Evolutionary conservation across 2,329 filamentous ascomycete genomes (phyloP), one percentile per base, ranked within the genome.

Genomic region (Cladosporium velox): DNA sequence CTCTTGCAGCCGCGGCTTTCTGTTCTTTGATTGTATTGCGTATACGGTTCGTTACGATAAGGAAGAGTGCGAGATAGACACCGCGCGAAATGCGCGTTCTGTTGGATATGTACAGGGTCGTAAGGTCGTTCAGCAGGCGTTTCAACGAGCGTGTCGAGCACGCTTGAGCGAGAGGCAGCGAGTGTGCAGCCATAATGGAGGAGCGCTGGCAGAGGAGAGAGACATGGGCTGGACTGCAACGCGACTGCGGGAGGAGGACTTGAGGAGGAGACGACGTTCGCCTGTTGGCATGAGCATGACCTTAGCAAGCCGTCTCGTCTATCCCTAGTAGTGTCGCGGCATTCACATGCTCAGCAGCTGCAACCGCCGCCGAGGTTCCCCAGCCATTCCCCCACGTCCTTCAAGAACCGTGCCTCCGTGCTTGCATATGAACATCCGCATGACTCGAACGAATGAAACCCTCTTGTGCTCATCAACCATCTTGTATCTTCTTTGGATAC

Each of bases 21-120:
- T 98, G 95, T 77, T 97, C 93, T 67, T 91, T 89, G 75, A 98
- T 90, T 72, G 94, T 93, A 86, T 92, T 89, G 73, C 93, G 92
- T 64, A 98, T 89, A 73, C 95, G 92, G 78, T 96, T 93, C 67
- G 90, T 84, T 67, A 97, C 87, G 58, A 92, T 88, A 71, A 94
- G 81, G 72, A 94, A 87, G 71, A 97, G 85, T 32, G 92, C 89
- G 68, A 96, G 82, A 82, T 96, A 96, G 72, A 96, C 87, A 69
- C 88, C 88, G 74, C 91, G 90, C 26, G 92, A 94, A 78, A 97
- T 93, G 71, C 87, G 87, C 60, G 88, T 92, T 72, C 93, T 91
- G 79, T 96, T 88, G 68, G 86, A 84, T 69, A 94, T 84, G 79
- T 97, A 97, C 59, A 92, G 84, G 60, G 84, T 79, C 2, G 90